phyloP scores from a whole-genome alignment of 306 rosid species.

The Prunus mume region DNA sequence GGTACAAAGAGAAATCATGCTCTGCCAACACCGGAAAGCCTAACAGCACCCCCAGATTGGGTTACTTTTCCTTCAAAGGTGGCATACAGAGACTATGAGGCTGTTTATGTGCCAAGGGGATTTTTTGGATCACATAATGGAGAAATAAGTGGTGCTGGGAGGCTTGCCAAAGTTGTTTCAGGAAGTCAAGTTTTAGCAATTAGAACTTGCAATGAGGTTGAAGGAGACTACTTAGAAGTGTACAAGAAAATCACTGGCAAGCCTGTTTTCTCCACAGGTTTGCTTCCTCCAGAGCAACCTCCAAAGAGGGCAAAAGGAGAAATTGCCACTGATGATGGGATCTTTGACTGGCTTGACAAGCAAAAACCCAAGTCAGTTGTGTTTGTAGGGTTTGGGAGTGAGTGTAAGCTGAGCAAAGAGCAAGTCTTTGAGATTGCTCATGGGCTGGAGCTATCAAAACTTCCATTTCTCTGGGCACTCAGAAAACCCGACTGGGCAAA shows the following conservation, averaged over 20 bases:
- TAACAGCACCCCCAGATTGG: slow-evolving; percentile 7
- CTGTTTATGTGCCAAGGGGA: background rate
- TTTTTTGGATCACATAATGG: background rate
- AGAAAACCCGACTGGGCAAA: slow-evolving; percentile 21
- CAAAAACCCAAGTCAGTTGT: slow-evolving; percentile 34
- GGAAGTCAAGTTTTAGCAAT: slow-evolving; percentile 17
- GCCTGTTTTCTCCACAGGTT: slow-evolving; percentile 42
- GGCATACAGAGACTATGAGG: background rate
- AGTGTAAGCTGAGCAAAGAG: slow-evolving; percentile 35
- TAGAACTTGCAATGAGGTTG: slow-evolving; percentile 30
- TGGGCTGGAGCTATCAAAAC: slow-evolving; percentile 39
- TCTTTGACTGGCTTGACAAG: slow-evolving; percentile 43
- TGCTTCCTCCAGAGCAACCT: slow-evolving; percentile 31
- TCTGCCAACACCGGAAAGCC: background rate
- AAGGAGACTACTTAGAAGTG: slow-evolving; percentile 28
- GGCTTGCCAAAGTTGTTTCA: background rate
- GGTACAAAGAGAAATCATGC: background rate
- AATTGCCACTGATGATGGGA: background rate
- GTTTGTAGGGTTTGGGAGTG: slow-evolving; percentile 49
- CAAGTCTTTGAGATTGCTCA: slow-evolving; percentile 41
- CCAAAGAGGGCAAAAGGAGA: background rate
- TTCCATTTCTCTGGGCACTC: slow-evolving; percentile 45
- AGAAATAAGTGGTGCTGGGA: background rate
- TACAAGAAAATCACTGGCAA: slow-evolving; percentile 15
- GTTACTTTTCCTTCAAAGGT: background rate